A percentile compares a stretch with the other conserved stretches of the same genome.
Conservation (phyloP, 306 rosid species). For the Ceratonia siliqua region DNA sequence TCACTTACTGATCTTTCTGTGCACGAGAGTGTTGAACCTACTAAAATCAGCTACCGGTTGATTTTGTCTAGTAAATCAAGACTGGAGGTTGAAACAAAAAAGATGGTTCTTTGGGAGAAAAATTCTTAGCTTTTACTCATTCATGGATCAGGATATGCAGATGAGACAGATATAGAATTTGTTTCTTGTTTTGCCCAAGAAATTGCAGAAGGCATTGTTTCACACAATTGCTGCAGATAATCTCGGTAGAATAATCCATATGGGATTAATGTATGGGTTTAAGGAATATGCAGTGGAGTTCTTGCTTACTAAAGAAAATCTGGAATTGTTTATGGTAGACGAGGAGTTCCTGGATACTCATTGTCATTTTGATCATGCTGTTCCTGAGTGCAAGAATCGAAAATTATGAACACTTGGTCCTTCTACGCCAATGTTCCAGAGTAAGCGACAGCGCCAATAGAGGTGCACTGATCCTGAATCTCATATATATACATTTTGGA, state of each 20-base stretch:
- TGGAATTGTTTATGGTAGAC: not conserved
- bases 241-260: conserved; percentile 18
- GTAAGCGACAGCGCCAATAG: conserved; percentile 7
- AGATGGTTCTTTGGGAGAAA: conserved; percentile 31
- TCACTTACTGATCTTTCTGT: conserved; percentile 34
- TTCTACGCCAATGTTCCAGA: not conserved
- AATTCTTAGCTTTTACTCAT: not conserved
- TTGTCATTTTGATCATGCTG: no score
- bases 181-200: conserved; percentile 32
- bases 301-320: conserved; percentile 26
- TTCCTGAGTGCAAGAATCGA: not conserved
- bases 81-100: conserved; percentile 9
- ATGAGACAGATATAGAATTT: not conserved
- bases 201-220: not conserved
- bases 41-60: conserved; percentile 34
- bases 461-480: not conserved
- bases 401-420: conserved; percentile 3
- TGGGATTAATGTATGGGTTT: not conserved
- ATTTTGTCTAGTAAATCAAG: conserved; percentile 1
- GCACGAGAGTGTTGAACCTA: conserved; percentile 34
- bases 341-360: conserved; percentile 9
- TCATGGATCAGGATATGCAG: not conserved
- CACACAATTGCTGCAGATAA: not conserved
- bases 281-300: conserved; percentile 13
- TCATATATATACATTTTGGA: no score